Conservation (phyloP, 345 rosid genomes). For the Linum usitatissimum region DNA sequence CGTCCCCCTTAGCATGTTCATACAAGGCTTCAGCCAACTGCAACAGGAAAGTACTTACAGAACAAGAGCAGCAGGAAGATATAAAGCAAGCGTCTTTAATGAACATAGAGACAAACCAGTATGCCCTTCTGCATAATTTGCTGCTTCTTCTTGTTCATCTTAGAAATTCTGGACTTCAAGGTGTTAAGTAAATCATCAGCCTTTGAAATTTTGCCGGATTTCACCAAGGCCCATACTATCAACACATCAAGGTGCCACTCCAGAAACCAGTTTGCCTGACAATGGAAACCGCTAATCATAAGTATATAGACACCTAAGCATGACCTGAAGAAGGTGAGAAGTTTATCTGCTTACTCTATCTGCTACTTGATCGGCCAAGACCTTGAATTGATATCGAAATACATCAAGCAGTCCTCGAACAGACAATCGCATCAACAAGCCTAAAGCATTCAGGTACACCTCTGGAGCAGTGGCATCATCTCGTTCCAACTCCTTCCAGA, state of each 20-base stretch:
- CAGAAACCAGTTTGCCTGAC: slow-evolving; percentile 57
- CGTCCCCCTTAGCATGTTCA: slow-evolving; percentile 49
- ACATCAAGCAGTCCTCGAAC: slow-evolving; percentile 41
- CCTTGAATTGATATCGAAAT: slow-evolving; percentile 43
- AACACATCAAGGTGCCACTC: slow-evolving; percentile 81
- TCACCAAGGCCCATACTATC: slow-evolving; percentile 69
- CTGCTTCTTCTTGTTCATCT: slow-evolving; percentile 70
- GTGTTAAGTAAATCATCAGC: slow-evolving; percentile 62
- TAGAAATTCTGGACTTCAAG: slow-evolving; percentile 42
- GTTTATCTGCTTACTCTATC: slow-evolving; percentile 37
- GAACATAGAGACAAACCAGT: slow-evolving; percentile 36
- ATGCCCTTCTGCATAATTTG: slow-evolving; percentile 54
- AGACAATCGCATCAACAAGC: slow-evolving; percentile 51
- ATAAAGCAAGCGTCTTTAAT: not conserved
- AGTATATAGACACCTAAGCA: not conserved
- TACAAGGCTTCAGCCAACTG: slow-evolving; percentile 74
- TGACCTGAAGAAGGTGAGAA: not conserved
- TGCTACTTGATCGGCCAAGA: slow-evolving; percentile 32
- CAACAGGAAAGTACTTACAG: not conserved
- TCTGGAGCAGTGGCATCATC: slow-evolving; percentile 40
- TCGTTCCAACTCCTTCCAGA: slow-evolving; percentile 71
- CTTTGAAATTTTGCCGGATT: slow-evolving; percentile 45
- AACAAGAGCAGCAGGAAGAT: not conserved
- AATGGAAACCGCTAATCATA: not conserved
- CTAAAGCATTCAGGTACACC: slow-evolving; percentile 76